These are phyloP conservation scores for Torulaspora quercuum DNA, from an alignment of 805 yeast genomes.

Conservation along the genomic window DNA sequence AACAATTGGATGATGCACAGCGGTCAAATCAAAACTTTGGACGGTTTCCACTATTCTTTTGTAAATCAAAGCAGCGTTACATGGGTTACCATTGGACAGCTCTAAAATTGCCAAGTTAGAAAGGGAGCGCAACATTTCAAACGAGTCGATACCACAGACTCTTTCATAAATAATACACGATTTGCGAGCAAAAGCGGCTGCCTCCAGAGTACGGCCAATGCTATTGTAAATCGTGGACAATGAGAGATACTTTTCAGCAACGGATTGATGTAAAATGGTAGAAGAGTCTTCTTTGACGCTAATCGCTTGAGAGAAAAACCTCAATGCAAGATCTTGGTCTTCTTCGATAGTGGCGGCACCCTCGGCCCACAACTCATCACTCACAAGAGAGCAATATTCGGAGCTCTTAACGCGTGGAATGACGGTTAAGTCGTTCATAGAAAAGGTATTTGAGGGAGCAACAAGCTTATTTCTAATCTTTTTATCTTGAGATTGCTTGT, in stretches of 20 bases:
- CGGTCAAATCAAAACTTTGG: conserved; percentile 42
- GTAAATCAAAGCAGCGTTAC: conserved; percentile 60
- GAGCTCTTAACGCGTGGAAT: conserved; percentile 77
- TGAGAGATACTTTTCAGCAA: conserved; percentile 63
- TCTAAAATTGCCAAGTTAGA: conserved; percentile 75
- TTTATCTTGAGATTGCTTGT: conserved; percentile 34
- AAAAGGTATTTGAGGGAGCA: conserved; percentile 44
- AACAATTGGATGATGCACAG: conserved; percentile 66
- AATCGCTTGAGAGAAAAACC: conserved; percentile 65
- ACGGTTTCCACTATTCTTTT: conserved; percentile 51
- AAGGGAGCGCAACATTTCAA: conserved; percentile 67
- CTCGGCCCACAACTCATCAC: conserved; percentile 71
- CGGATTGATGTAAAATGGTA: conserved; percentile 75
- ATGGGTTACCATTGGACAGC: conserved; percentile 52
- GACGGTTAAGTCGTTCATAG: conserved; percentile 62
- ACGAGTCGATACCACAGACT: conserved; percentile 73
- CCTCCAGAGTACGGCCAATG: conserved; percentile 51
- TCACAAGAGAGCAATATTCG: conserved; percentile 58
- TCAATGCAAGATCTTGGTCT: conserved; percentile 55
- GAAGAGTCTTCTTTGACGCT: conserved; percentile 76
- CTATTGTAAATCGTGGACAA: conserved; percentile 68
- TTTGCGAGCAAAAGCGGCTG: conserved; percentile 62
- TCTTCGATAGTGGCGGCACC: conserved; percentile 45
- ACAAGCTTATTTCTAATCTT: conserved; percentile 37
- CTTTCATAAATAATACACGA: conserved; percentile 76